Base-by-base conservation (phyloP, 2,329 filamentous ascomycete genomes). In the Colletotrichum noveboracense region DNA sequence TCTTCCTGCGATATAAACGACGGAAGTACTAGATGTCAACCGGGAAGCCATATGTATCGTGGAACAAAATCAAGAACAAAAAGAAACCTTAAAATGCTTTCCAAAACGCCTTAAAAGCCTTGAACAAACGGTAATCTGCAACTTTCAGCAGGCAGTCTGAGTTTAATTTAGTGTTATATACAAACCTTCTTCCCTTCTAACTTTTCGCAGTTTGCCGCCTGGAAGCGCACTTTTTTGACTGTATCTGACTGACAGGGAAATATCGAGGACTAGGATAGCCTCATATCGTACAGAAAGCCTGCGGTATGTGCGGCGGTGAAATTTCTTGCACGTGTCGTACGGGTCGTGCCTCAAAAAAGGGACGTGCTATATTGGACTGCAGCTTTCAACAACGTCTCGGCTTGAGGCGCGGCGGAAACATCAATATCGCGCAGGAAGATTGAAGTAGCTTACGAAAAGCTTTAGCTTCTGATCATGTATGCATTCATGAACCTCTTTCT, bases 261-360 rank as follows among this genome's bases (percentile, higher is more conserved):
- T 9, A 18, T 18, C 16, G 14, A 38, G 36, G 14, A 0, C 0
- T 0, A 38, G 14, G 36, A 38, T 38, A 7, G 36, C 36, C 14
- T 38, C 0, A 5, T 38, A 18, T 38, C 36, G 9, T 38, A 43
- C 18, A n/a, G 0, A 3, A 0, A 10, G 16, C 16, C 8, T 16
- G 16, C 38, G 18, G 16, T 1, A n/a, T n/a, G 18, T 43, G 18
- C 38, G 38, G 2, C 38, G 16, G 7, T 43, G 18, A n/a, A 18
- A 0, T 6, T 18, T 43, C 16, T 43, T 36, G 0, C 16, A 43
- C 36, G 16, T 24, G 24, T 24, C 24, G 24, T 24, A 24, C 24
- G 24, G 24, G 14, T 38, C 36, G 36, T 38, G 34, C 36, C 36
- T 9, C 5, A 0, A 5, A 1, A 43, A 18, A 18, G 36, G 0